phyloP scores from a whole-genome alignment of 352 stramenopile species.

The Nothophytophthora sp. region DNA sequence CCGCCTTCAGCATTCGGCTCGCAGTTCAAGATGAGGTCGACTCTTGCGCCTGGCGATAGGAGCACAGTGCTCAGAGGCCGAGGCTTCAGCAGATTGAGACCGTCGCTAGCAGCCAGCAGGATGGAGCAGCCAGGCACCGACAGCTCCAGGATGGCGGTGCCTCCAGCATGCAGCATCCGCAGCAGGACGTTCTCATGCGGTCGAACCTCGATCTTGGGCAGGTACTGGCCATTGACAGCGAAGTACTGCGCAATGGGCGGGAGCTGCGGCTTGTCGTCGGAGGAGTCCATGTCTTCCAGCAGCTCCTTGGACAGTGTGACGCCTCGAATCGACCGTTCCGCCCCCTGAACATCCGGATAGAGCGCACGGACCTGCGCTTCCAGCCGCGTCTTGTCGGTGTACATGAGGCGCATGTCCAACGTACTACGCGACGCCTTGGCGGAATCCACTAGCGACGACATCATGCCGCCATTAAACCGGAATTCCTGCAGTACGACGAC shows the following conservation, averaged over 20 bases:
- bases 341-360: constrained; percentile 45
- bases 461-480: constrained; percentile 57
- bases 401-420: constrained; percentile 43
- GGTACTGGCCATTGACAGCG: constrained; percentile 69
- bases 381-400: constrained; percentile 44
- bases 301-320: constrained; percentile 30
- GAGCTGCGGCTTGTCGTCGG: constrained; percentile 12
- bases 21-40: constrained; percentile 67
- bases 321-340: constrained; percentile 21
- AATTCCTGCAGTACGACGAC: constrained; percentile 66
- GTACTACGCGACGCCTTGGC: constrained; percentile 52
- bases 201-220: constrained; percentile 58
- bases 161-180: constrained; percentile 63
- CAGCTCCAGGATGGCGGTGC: constrained; percentile 53
- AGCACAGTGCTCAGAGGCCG: constrained; percentile 44
- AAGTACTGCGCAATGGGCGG: constrained; percentile 61
- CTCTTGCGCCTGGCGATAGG: constrained; percentile 56
- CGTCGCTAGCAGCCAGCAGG: constrained; percentile 53
- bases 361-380: constrained; percentile 36
- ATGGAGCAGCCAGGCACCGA: constrained; percentile 64
- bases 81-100: constrained; percentile 49
- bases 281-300: constrained; percentile 24
- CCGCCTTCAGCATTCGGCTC: constrained; percentile 22
- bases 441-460: constrained; percentile 46
- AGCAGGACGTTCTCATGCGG: constrained; percentile 59